Conservation (phyloP, 495 filamentous ascomycete species). For the Lasiosphaeria hispida region DNA sequence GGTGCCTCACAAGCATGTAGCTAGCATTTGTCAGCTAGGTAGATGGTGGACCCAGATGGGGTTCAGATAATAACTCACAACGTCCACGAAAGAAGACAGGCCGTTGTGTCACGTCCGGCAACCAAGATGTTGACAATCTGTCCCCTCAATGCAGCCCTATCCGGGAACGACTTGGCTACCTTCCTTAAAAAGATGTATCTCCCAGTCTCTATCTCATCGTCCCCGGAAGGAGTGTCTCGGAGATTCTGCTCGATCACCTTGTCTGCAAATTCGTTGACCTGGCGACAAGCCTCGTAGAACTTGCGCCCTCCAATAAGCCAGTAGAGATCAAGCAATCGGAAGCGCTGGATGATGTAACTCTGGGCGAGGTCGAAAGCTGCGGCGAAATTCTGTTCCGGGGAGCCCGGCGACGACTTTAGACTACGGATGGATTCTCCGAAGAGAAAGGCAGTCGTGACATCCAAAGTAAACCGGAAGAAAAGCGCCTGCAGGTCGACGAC, state of each 20-base stretch:
- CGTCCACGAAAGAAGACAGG: constrained; percentile 7
- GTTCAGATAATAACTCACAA: constrained; percentile 2
- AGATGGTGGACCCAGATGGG: not conserved
- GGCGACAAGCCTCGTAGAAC: constrained; percentile 8
- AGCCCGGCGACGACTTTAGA: constrained; percentile 3
- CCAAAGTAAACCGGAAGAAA: constrained; percentile 6
- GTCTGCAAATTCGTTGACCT: constrained; percentile 7
- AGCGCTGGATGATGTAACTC: constrained; percentile 8
- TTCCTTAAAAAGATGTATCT: constrained; percentile 3
- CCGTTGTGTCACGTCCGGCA: constrained; percentile 8
- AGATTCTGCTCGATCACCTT: constrained; percentile 11
- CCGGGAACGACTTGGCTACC: constrained; percentile 8
- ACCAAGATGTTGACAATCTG: constrained; percentile 9
- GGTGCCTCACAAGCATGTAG: constrained; percentile 6
- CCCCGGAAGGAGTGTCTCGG: not conserved
- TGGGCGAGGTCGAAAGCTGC: constrained; percentile 6
- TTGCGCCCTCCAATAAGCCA: constrained; percentile 10
- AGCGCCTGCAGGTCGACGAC: constrained; percentile 2
- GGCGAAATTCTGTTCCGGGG: constrained; percentile 6
- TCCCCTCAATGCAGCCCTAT: constrained; percentile 4
- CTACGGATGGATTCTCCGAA: constrained; percentile 6
- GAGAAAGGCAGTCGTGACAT: constrained; percentile 10
- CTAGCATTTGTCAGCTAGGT: not conserved
- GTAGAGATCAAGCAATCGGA: constrained; percentile 7
- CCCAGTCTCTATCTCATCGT: not conserved